A percentile compares a stretch with the other conserved stretches of the same genome.
Evolutionary conservation across 371 early-diverging fungal genomes (phyloP).

Genomic region (Mucor piriformis): DNA sequence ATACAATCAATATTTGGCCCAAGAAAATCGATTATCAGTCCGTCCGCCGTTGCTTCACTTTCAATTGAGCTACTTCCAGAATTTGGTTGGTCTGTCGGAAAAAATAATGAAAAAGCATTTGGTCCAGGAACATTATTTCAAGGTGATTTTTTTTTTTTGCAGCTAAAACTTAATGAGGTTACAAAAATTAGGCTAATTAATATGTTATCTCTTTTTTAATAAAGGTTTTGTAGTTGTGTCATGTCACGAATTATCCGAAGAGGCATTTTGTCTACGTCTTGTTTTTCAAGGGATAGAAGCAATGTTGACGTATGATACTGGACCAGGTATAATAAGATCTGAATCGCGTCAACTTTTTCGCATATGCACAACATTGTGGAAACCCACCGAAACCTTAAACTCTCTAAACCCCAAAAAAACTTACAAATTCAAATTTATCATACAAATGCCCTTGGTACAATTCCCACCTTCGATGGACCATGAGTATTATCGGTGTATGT

Average conservation of each 20-base stretch:
- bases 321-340: slow-evolving; percentile 15
- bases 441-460: slow-evolving; percentile 45
- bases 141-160: slow-evolving; percentile 22
- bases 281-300: slow-evolving; percentile 33
- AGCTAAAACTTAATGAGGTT: background rate
- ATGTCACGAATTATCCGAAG: slow-evolving; percentile 18
- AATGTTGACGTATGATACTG: slow-evolving; percentile 19
- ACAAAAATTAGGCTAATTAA: background rate
- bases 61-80: background rate
- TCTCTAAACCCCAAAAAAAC: slow-evolving; percentile 8
- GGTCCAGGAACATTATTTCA: slow-evolving; percentile 49
- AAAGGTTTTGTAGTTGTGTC: slow-evolving; percentile 28
- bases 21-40: background rate
- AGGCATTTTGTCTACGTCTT: slow-evolving; percentile 25
- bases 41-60: background rate
- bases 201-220: background rate
- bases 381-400: slow-evolving; percentile 20
- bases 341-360: slow-evolving; percentile 29
- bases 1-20: background rate
- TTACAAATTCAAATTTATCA: slow-evolving; percentile 35
- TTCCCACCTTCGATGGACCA: slow-evolving; percentile 41
- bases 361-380: slow-evolving; percentile 36
- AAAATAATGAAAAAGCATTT: slow-evolving; percentile 31
- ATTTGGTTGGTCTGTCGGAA: background rate
- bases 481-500: slow-evolving; percentile 32